Evolutionary conservation across 139 green algal species (phyloP).

Genomic region (Eudorina sp.): DNA sequence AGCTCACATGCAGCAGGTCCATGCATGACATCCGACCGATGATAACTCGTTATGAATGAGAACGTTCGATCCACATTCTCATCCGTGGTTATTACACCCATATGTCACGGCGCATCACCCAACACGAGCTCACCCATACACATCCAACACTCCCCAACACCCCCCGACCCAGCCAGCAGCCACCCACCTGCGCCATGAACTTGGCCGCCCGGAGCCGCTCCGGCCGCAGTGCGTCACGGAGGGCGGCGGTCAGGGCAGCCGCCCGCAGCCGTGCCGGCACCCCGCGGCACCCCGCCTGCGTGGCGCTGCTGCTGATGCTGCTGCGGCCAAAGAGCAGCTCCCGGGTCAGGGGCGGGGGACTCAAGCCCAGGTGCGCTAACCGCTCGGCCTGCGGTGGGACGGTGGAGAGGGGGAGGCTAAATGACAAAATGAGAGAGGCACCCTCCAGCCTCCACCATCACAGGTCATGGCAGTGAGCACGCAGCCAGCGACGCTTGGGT

Average conservation of each 20-base stretch:
- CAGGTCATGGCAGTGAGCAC: too few species aligned
- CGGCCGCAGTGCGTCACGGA: neutral
- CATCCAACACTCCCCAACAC: neutral
- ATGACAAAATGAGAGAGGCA: too few species aligned
- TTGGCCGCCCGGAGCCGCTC: neutral
- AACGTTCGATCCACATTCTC: too few species aligned
- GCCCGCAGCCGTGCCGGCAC: neutral
- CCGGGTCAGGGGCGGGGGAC: neutral
- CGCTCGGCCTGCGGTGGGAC: slow-evolving; percentile 35
- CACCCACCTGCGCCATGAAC: neutral
- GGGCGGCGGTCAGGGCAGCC: neutral
- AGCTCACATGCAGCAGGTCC: neutral
- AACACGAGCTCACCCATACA: neutral
- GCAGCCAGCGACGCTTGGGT: too few species aligned
- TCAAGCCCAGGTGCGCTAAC: slow-evolving; percentile 12
- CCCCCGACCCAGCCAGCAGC: neutral
- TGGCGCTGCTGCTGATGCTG: neutral
- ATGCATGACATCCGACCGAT: neutral
- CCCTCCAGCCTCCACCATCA: neutral
- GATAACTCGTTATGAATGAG: neutral
- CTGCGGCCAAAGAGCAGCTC: slow-evolving; percentile 3
- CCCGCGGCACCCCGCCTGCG: neutral
- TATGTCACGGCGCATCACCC: neutral
- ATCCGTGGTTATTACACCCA: too few species aligned
- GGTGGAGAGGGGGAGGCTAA: too few species aligned